Evolutionary conservation across 345 rosid genomes (phyloP).

Genomic region (Nasturtium officinale): DNA sequence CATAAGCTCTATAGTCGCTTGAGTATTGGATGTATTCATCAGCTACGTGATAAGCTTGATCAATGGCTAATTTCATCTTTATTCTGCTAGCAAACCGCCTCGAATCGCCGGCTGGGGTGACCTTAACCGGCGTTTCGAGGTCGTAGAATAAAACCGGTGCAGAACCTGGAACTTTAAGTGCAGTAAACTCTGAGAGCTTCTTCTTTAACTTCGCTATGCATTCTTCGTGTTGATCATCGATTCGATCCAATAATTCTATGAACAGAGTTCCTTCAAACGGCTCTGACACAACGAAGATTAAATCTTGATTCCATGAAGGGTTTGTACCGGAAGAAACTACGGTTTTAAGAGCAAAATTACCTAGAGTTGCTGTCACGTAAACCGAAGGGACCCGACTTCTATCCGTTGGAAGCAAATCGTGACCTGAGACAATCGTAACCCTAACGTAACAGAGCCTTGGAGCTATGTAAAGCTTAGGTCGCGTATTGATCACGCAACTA

Average conservation of each 20-base stretch:
- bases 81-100: constrained; percentile 32
- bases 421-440: constrained; percentile 35
- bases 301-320: constrained; percentile 40
- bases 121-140: constrained; percentile 1
- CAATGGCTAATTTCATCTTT: constrained; percentile 32
- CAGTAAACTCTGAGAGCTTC: constrained; percentile 27
- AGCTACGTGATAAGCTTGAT: constrained; percentile 35
- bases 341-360: not conserved
- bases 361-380: constrained; percentile 33
- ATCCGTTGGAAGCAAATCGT: constrained; percentile 18
- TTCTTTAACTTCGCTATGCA: constrained; percentile 13
- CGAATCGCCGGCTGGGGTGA: not conserved
- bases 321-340: not conserved
- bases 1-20: constrained; percentile 32
- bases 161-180: constrained; percentile 27
- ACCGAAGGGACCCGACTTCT: not conserved
- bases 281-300: constrained; percentile 35
- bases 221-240: constrained; percentile 3
- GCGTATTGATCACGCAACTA: constrained; percentile 27
- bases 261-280: constrained; percentile 18
- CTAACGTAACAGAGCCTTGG: constrained; percentile 40
- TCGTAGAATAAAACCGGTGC: constrained; percentile 26
- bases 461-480: constrained; percentile 36
- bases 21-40: constrained; percentile 18
- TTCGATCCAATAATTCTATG: not conserved